phyloP scores from a whole-genome alignment of 1,284 basidiomycete species.

The Cutaneotrichosporon spelunceum region DNA sequence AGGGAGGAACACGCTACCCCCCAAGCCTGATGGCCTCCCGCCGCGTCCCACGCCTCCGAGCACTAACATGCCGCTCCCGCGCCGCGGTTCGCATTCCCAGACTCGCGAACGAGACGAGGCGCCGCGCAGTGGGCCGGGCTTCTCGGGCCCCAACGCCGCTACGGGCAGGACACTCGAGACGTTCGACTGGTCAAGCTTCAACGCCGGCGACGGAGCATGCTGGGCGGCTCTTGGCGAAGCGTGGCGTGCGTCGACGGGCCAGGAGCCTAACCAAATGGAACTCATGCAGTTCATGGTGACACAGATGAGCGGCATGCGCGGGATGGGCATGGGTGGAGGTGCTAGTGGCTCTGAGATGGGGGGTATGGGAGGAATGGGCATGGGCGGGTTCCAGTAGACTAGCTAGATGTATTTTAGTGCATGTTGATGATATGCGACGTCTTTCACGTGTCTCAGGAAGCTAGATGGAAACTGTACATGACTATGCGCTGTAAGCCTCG shows the following conservation, averaged over 20 bases:
- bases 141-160: neutral
- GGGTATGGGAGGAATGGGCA: neutral
- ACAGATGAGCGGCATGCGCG: constrained; percentile 2
- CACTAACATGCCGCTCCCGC: constrained; percentile 4
- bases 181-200: constrained; percentile 39
- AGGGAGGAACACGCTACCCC: constrained; percentile 13
- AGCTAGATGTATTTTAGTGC: constrained; percentile 3
- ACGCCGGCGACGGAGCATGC: constrained; percentile 34
- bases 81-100: constrained; percentile 2
- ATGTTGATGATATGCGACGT: neutral
- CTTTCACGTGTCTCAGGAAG: neutral
- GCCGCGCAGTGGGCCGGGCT: neutral
- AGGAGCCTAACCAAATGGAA: constrained; percentile 42
- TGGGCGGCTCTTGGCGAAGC: constrained; percentile 39
- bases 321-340: neutral
- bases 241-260: constrained; percentile 38
- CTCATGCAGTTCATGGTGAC: constrained; percentile 40
- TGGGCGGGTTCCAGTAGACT: constrained; percentile 3
- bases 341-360: neutral
- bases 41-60: constrained; percentile 10
- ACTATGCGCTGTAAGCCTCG: constrained; percentile 1
- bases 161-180: neutral
- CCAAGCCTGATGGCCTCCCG: constrained; percentile 17
- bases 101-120: neutral
- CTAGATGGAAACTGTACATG: neutral